Base-by-base conservation (phyloP, 208 protist genomes). In the Porcisia deanei region DNA sequence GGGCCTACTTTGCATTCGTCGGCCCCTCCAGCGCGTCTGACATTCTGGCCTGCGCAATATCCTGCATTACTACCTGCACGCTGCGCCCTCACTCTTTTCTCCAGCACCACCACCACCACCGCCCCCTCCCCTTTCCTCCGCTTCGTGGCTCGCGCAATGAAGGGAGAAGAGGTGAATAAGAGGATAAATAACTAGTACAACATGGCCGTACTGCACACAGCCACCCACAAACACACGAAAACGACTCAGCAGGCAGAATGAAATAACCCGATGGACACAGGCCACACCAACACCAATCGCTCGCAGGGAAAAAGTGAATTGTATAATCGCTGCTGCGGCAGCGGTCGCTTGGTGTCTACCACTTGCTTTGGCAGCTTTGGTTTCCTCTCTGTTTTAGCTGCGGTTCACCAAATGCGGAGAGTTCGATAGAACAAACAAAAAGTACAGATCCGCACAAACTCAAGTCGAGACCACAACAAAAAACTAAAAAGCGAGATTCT, bases 201-300 rank as follows among this genome's bases (percentile, higher is more conserved):
- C 22, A 67, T 52, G 39, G 6, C 47, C 14, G n/a, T 8, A n/a
- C 37, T 43, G 18, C 16, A 65, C n/a, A 65, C 60, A 65, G 9
- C n/a, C 45, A 73, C 61, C 60, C 53, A 57, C 34, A 22, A 8
- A 53, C 60, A 63, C 55, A 47, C 30, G 49, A 65, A 71, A n/a
- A 60, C 16, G 7, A 60, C 4, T 9, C 4, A 60, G 25, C 16
- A 60, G 22, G 30, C 47, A 3, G 39, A 39, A 66, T 12, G 0
- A 20, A 45, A 66, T 39, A 66, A 39, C 37, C 37, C 7, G 10
- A 43, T 43, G 54, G n/a, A 41, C 49, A 43, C 49, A 71, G 1
- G 12, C 66, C n/a, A 53, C 43, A 53, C 37, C 68, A 49, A 10
- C 20, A 30, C 54, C 39, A 52, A 3, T 30, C 16, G 16, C 55